These are phyloP conservation scores for Talaromyces stipitatus DNA, from an alignment of 495 filamentous ascomycete species.

Conservation along the genomic window DNA sequence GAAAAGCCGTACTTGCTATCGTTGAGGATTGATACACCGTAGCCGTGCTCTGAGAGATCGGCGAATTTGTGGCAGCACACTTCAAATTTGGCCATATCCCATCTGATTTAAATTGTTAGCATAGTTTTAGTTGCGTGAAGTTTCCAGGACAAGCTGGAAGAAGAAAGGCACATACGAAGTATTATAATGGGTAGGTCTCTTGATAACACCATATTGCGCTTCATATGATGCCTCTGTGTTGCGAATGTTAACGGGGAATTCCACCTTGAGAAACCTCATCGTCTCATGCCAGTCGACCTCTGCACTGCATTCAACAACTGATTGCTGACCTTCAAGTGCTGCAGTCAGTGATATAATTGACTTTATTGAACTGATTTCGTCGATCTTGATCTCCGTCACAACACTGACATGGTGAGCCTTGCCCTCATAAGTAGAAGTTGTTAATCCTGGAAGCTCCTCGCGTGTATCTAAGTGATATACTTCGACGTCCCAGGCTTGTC, in stretches of 20 bases:
- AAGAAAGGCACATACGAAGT: slow-evolving; percentile 62
- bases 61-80: slow-evolving; percentile 97
- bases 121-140: no score
- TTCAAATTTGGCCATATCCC: slow-evolving; percentile 99
- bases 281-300: slow-evolving; percentile 89
- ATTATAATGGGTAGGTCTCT: slow-evolving; percentile 90
- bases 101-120: slow-evolving; percentile 37
- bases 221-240: slow-evolving; percentile 93
- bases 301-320: slow-evolving; percentile 67
- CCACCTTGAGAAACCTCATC: slow-evolving; percentile 98
- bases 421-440: slow-evolving; percentile 64
- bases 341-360: slow-evolving; percentile 77
- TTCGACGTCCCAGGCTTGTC: slow-evolving; percentile 99
- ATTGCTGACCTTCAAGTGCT: slow-evolving; percentile 52
- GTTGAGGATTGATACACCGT: slow-evolving; percentile 90
- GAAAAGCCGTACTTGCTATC: slow-evolving; percentile 97
- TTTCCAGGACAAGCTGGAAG: no score
- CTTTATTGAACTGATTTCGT: slow-evolving; percentile 76
- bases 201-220: slow-evolving; percentile 83
- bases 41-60: slow-evolving; percentile 83
- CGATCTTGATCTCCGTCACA: slow-evolving; percentile 74
- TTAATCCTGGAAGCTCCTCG: slow-evolving; percentile 56
- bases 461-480: slow-evolving; percentile 88
- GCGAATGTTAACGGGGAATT: slow-evolving; percentile 88
- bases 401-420: slow-evolving; percentile 70